Evolutionary conservation across 441 rosid species (phyloP), one percentile per base, ranked within the genome.

Genomic region (Kokia cookei): DNA sequence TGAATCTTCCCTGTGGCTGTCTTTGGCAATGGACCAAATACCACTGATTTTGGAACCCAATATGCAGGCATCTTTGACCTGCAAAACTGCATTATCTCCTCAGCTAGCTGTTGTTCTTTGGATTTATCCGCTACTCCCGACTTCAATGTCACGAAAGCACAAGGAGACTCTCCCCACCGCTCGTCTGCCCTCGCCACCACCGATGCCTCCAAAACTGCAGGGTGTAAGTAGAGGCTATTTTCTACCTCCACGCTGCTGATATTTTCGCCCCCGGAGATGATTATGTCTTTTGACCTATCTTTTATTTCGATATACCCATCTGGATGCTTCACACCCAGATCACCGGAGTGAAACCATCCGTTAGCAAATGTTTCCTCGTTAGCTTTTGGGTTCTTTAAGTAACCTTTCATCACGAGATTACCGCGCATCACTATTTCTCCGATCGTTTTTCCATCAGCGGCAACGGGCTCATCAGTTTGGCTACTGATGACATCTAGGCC

Each of bases 131-230:
- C 59, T 32, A 78, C 79, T 9, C 76, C 89, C 0, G 84, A 84
- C 84, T 86, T 93, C 69, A 87, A 77, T 1, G 92, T 93, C 70
- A 95, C 86, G 24, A 91, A 95, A 12, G 97, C 97, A 65, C 97
- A 92, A 4, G 99, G 97, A 5, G 98, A 83, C 76, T 96, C 98
- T 9, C 93, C 97, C 97, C 98, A 92, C n/a, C 85, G 88, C 74
- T 87, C 93, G 6, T 93, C 94, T 1, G 88, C 87, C 77, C 96
- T 86, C 15, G 97, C 97, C 73, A 93, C 99, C 54, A 92, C 96
- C 0, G 98, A 91, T 11, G 84, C 97, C 84, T 96, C 99, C 26
- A 86, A 83, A 65, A 93, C 81, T 1, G 94, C 91, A 0, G 97
- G 96, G 69, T 93, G 97, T 4, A 80, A 72, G 84, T 92, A 96